These are phyloP conservation scores for Hanseniaspora clermontiae DNA, from an alignment of 805 yeast genomes.

Conservation along the genomic window DNA sequence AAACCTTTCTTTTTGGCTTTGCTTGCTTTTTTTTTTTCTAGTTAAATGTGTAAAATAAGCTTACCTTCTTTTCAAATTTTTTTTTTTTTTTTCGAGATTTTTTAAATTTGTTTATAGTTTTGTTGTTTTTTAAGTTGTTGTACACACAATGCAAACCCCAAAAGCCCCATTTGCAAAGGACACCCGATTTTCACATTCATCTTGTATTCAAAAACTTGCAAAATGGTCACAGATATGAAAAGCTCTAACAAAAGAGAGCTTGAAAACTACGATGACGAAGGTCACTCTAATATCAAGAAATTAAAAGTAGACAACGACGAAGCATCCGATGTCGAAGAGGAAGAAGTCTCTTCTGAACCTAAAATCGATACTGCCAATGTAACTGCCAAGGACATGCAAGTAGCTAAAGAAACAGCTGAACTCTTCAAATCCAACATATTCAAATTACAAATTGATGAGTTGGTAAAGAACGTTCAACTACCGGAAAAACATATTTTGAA, in stretches of 20 bases:
- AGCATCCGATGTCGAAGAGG: slow-evolving; percentile 11
- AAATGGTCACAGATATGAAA: slow-evolving; percentile 1
- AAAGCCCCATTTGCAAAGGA: no score
- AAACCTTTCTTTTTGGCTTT: no score
- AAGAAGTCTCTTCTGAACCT: slow-evolving; percentile 15
- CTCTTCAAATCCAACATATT: slow-evolving; percentile 88
- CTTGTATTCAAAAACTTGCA: not conserved
- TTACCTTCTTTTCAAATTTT: no score
- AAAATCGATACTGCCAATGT: slow-evolving; percentile 14
- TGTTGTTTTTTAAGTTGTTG: not conserved
- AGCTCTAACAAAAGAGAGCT: slow-evolving; percentile 12
- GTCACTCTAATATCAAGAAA: slow-evolving; percentile 5
- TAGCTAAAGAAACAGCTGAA: slow-evolving; percentile 88
- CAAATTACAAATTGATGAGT: slow-evolving; percentile 87
- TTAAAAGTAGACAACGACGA: slow-evolving; percentile 12
- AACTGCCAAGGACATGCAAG: slow-evolving; percentile 73
- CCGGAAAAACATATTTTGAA: slow-evolving; percentile 53
- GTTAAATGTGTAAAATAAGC: not conserved
- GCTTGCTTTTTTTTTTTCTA: no score
- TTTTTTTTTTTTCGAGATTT: no score
- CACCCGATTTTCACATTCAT: no score
- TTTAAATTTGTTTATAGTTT: no score
- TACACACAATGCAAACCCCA: no score
- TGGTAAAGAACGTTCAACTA: slow-evolving; percentile 64
- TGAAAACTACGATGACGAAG: slow-evolving; percentile 3